These are phyloP conservation scores for Phalaenopsis hybrid DNA, from an alignment of 116 monocot species.

Conservation along the genomic window DNA sequence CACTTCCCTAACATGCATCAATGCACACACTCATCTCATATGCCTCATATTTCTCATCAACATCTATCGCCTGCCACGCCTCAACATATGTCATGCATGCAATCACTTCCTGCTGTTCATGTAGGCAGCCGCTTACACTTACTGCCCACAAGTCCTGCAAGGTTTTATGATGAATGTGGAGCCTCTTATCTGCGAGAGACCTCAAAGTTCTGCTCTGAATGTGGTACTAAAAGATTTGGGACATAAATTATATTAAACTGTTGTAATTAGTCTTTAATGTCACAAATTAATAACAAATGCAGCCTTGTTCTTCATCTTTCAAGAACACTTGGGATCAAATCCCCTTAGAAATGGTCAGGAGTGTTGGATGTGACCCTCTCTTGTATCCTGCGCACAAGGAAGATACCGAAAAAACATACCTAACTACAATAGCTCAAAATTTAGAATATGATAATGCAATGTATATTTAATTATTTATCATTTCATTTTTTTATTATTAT, in stretches of 20 bases:
- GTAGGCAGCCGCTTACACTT: slow-evolving; percentile 59
- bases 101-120: slow-evolving; percentile 42
- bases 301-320: background rate
- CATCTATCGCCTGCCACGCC: slow-evolving; percentile 29
- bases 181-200: slow-evolving; percentile 76
- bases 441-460: too few relatives aligned
- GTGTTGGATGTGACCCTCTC: too few relatives aligned
- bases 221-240: slow-evolving; percentile 78
- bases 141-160: slow-evolving; percentile 65
- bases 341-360: background rate
- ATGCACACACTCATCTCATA: slow-evolving; percentile 50
- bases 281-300: too few relatives aligned
- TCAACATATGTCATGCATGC: slow-evolving; percentile 41
- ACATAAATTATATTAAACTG: slow-evolving; percentile 24
- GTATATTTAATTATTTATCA: too few relatives aligned
- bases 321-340: background rate
- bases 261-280: background rate
- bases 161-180: slow-evolving; percentile 92
- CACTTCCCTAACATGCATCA: slow-evolving; percentile 48
- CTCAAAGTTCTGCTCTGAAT: slow-evolving; percentile 96
- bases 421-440: too few relatives aligned
- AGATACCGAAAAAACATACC: too few relatives aligned
- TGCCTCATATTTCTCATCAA: slow-evolving; percentile 41
- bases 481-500: too few relatives aligned
- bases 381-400: too few relatives aligned